A percentile compares a stretch with the other conserved stretches of the same genome.
These are phyloP conservation scores for Buxus sempervirens DNA, from an alignment of 164 flowering plant genomes.

Conservation along the genomic window DNA sequence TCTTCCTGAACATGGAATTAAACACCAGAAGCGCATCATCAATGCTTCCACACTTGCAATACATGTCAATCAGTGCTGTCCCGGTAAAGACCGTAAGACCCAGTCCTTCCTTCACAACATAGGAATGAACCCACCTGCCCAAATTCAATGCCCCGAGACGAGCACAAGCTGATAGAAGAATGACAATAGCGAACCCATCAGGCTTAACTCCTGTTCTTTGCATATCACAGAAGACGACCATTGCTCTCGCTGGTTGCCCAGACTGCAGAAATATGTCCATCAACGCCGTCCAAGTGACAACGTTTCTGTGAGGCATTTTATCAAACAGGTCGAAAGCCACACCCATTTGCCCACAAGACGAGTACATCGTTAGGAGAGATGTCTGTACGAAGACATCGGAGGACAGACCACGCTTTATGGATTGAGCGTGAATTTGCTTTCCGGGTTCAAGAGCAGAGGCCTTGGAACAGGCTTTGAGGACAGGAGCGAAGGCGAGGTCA, in stretches of 20 bases:
- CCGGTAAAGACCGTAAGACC: slow-evolving; percentile 8
- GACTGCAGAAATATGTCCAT: slow-evolving; percentile 13
- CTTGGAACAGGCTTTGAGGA: slow-evolving; percentile 23
- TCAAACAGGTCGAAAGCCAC: slow-evolving; percentile 7
- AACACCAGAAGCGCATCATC: slow-evolving; percentile 12
- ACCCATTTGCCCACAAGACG: slow-evolving; percentile 12
- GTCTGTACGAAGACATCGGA: slow-evolving; percentile 14
- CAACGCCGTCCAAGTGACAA: slow-evolving; percentile 14
- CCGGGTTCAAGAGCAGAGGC: slow-evolving; percentile 14
- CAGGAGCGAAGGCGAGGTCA: slow-evolving; percentile 20
- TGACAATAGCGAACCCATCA: slow-evolving; percentile 11
- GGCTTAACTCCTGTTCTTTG: slow-evolving; percentile 8
- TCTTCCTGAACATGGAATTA: slow-evolving; percentile 11
- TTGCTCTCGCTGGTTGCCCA: neutral
- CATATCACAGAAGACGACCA: slow-evolving; percentile 5
- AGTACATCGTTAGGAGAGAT: slow-evolving; percentile 9
- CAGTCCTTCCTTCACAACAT: neutral
- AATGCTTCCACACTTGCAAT: slow-evolving; percentile 17
- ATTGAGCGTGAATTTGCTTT: slow-evolving; percentile 19
- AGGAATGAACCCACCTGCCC: slow-evolving; percentile 16
- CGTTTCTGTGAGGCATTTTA: slow-evolving; percentile 16
- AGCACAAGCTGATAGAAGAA: slow-evolving; percentile 16
- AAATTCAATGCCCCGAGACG: slow-evolving; percentile 18
- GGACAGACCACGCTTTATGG: slow-evolving; percentile 7
- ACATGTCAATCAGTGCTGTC: slow-evolving; percentile 17